phyloP scores from a whole-genome alignment of 768 basidiomycete genomes.

The Tricholoma hemisulphureum region DNA sequence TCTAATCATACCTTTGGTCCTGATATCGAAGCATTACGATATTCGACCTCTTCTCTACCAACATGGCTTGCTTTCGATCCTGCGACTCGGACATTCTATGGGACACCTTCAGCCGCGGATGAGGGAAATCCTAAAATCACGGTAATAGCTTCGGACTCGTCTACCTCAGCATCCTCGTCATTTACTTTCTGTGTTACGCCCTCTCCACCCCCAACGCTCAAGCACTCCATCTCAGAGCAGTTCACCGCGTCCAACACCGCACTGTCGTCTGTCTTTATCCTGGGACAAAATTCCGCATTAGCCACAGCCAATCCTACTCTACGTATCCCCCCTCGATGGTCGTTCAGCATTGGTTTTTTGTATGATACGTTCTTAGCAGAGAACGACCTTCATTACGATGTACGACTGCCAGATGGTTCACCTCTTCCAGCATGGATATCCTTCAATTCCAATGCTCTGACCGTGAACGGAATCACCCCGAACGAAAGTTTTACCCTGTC shows the following conservation, averaged over 20 bases:
- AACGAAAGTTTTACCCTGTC: constrained; percentile 42
- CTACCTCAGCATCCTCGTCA: constrained; percentile 48
- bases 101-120: constrained; percentile 63
- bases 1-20: constrained; percentile 64
- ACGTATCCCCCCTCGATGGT: constrained; percentile 79
- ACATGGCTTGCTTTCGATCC: constrained; percentile 77
- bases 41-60: constrained; percentile 60
- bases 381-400: constrained; percentile 58
- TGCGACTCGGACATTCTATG: constrained; percentile 56
- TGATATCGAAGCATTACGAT: constrained; percentile 40
- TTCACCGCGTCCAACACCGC: constrained; percentile 60
- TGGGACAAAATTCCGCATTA: constrained; percentile 61
- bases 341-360: constrained; percentile 85
- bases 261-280: constrained; percentile 73
- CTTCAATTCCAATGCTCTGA: constrained; percentile 66
- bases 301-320: constrained; percentile 50
- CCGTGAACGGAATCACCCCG: constrained; percentile 80
- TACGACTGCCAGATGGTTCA: constrained; percentile 64
- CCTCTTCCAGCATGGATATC: constrained; percentile 71
- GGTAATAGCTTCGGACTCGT: constrained; percentile 59
- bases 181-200: constrained; percentile 59
- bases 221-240: constrained; percentile 54
- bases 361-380: constrained; percentile 55
- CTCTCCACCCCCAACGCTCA: constrained; percentile 51
- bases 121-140: constrained; percentile 61